These are phyloP conservation scores for Podospora tetraspora DNA, from an alignment of 495 filamentous ascomycete genomes.

Conservation along the genomic window DNA sequence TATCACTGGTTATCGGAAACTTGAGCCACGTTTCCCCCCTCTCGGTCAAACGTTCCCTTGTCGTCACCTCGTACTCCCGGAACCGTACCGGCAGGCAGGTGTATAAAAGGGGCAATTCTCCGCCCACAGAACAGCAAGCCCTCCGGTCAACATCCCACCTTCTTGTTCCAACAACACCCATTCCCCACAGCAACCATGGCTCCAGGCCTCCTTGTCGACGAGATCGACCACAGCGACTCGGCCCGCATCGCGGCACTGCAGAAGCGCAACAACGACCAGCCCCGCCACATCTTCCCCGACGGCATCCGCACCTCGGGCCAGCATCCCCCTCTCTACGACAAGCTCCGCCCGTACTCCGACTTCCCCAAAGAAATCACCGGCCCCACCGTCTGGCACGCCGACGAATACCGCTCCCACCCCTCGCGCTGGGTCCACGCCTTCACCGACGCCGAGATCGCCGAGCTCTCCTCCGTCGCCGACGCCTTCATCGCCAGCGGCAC, in stretches of 20 bases:
- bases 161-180: background rate
- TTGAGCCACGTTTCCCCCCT: background rate
- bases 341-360: slow-evolving; percentile 59
- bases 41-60: background rate
- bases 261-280: slow-evolving; percentile 23
- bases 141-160: background rate
- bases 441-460: slow-evolving; percentile 58
- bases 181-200: slow-evolving; percentile 23
- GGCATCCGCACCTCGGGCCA: slow-evolving; percentile 70
- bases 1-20: background rate
- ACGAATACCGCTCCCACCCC: slow-evolving; percentile 65
- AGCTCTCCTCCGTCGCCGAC: slow-evolving; percentile 64
- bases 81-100: background rate
- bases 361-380: slow-evolving; percentile 73
- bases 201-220: slow-evolving; percentile 31
- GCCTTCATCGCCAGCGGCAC: slow-evolving; percentile 55
- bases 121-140: background rate
- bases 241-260: background rate
- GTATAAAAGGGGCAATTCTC: background rate
- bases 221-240: slow-evolving; percentile 11
- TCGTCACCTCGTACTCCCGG: background rate
- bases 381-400: slow-evolving; percentile 70
- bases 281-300: slow-evolving; percentile 39
- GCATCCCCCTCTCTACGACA: slow-evolving; percentile 64
- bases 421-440: slow-evolving; percentile 76